Evolutionary conservation across 1,284 basidiomycete genomes (phyloP).

Genomic region (Tylopilus orsonianus): DNA sequence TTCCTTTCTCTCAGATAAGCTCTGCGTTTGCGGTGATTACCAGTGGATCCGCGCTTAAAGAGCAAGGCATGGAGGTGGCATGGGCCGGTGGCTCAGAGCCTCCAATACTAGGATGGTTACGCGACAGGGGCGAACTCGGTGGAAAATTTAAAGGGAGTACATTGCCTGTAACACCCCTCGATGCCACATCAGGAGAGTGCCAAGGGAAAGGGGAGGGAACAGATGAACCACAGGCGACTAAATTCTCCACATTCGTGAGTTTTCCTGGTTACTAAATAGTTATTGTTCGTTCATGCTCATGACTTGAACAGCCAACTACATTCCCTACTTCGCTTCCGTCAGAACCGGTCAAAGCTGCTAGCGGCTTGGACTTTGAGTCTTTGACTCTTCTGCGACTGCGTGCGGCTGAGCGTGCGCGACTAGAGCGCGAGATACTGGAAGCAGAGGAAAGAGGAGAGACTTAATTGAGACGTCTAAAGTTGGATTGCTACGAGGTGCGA

Average conservation of each 20-base stretch:
- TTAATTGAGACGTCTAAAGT: slow-evolving; percentile 4
- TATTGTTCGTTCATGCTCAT: slow-evolving; percentile 1
- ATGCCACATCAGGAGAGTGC: neutral
- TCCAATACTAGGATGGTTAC: slow-evolving; percentile 72
- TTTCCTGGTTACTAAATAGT: neutral
- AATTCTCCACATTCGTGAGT: slow-evolving; percentile 36
- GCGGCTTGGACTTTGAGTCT: slow-evolving; percentile 67
- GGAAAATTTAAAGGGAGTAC: slow-evolving; percentile 14
- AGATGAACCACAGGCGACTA: slow-evolving; percentile 7
- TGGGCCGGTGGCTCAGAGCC: slow-evolving; percentile 77
- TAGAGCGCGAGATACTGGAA: slow-evolving; percentile 76
- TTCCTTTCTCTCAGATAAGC: slow-evolving; percentile 71
- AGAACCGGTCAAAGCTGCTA: slow-evolving; percentile 27
- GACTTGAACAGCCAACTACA: slow-evolving; percentile 21
- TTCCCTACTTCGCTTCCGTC: slow-evolving; percentile 22
- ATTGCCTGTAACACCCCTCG: neutral
- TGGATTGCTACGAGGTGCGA: slow-evolving; percentile 13
- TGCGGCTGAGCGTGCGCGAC: slow-evolving; percentile 72
- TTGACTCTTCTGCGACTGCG: slow-evolving; percentile 79
- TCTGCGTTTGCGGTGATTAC: slow-evolving; percentile 73
- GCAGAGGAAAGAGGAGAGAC: slow-evolving; percentile 47
- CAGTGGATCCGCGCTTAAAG: slow-evolving; percentile 39
- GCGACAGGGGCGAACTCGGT: slow-evolving; percentile 64
- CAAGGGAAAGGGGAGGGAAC: neutral
- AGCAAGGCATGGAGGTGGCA: slow-evolving; percentile 54